Evolutionary conservation across 768 basidiomycete species (phyloP).

Genomic region (Tulasnella sp.): DNA sequence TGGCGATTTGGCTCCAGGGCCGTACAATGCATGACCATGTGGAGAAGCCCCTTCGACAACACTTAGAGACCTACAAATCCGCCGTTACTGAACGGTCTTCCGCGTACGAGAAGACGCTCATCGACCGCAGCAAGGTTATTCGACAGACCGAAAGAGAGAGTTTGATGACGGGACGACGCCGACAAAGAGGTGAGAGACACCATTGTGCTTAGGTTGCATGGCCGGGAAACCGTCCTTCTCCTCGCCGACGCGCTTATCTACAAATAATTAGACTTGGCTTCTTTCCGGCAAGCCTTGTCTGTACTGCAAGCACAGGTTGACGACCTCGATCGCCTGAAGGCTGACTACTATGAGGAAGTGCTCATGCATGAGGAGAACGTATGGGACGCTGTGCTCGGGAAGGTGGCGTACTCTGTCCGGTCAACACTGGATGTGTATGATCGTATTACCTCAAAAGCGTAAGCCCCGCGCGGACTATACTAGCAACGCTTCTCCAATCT

Average conservation of each 20-base stretch:
- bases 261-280: slow-evolving; percentile 75
- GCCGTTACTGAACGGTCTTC: slow-evolving; percentile 72
- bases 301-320: slow-evolving; percentile 83
- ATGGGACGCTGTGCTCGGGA: slow-evolving; percentile 85
- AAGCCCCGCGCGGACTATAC: slow-evolving; percentile 27
- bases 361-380: slow-evolving; percentile 88
- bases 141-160: slow-evolving; percentile 75
- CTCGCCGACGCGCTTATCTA: neutral
- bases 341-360: slow-evolving; percentile 74
- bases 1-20: slow-evolving; percentile 36
- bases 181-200: slow-evolving; percentile 60
- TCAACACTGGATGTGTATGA: slow-evolving; percentile 91
- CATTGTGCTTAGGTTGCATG: neutral
- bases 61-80: slow-evolving; percentile 66
- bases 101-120: slow-evolving; percentile 68
- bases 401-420: slow-evolving; percentile 51
- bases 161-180: slow-evolving; percentile 51
- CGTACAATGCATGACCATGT: slow-evolving; percentile 79
- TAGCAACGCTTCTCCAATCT: slow-evolving; percentile 17
- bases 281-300: slow-evolving; percentile 71
- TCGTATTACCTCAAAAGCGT: slow-evolving; percentile 76
- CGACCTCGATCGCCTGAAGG: slow-evolving; percentile 78
- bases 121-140: slow-evolving; percentile 76
- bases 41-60: slow-evolving; percentile 79
- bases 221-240: neutral